phyloP scores from a whole-genome alignment of 2,329 filamentous ascomycete species.

The Kalmusia sp. region DNA sequence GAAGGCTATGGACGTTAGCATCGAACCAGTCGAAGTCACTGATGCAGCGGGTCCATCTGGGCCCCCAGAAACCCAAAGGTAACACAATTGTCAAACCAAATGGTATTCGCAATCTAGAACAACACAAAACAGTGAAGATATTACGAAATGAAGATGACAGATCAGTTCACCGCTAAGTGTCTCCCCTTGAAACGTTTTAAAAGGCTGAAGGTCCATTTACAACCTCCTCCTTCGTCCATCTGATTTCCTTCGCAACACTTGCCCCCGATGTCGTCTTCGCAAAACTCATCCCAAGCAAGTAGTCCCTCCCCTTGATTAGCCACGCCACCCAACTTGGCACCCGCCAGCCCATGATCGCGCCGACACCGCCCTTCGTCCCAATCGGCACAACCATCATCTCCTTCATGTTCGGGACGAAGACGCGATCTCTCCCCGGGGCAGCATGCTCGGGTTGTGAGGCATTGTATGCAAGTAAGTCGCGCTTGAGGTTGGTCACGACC shows the following conservation, averaged over 20 bases:
- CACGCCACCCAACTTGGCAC: conserved; percentile 49
- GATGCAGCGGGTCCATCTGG: conserved; percentile 23
- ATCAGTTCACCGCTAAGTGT: no score
- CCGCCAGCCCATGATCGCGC: conserved; percentile 45
- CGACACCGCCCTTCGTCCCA: conserved; percentile 40
- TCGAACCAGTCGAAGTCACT: conserved; percentile 24
- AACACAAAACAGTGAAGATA: not conserved
- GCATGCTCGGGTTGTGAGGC: conserved; percentile 21
- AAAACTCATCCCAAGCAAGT: conserved; percentile 11
- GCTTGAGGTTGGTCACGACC: conserved; percentile 53
- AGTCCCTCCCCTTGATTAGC: conserved; percentile 52
- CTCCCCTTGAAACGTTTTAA: no score
- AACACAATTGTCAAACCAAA: not conserved
- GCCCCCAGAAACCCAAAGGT: not conserved
- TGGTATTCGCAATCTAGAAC: not conserved
- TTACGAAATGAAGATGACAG: no score
- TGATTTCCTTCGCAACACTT: conserved; percentile 23
- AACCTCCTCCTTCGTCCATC: conserved; percentile 21
- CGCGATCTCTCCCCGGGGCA: conserved; percentile 34
- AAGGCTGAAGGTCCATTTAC: no score
- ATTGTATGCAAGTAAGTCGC: conserved; percentile 51
- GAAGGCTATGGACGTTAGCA: conserved; percentile 20
- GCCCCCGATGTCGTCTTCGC: conserved; percentile 8
- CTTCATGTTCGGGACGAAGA: conserved; percentile 25
- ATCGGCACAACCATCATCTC: conserved; percentile 40